Base-by-base conservation (phyloP, 2,329 filamentous ascomycete species). In the Magnaporthiopsis poae region DNA sequence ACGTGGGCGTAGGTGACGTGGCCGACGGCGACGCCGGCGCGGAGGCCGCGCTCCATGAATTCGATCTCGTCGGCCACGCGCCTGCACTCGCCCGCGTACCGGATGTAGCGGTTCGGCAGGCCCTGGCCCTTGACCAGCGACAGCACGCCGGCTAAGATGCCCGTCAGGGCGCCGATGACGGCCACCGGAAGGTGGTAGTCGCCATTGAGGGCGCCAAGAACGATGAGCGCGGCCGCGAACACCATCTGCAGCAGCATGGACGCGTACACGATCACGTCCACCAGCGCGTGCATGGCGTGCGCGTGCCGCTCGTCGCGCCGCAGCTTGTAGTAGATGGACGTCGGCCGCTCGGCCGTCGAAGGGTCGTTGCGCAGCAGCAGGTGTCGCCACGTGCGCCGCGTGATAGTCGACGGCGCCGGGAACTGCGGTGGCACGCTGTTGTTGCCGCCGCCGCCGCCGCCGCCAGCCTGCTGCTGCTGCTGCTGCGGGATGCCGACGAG, bases 121-220 rank as follows among this genome's bases (percentile, higher is more conserved):
- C 82, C 82, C 60, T 81, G 81, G 5, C 81, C 80, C 71, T 82
- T 83, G 62, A 84, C 72, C 9, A 84, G 80, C 0, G 86, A 86
- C 27, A 89, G 74, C 0, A 87, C 75, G 21, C 88, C 87, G 0
- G 87, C 87, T 7, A 88, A 79, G 3, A 87, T 75, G 2, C 86
- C 88, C 71, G 89, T 90, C 13, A 85, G 73, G 0, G 86, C 86
- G 3, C 88, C 87, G 0, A 89, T 76, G 0, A 84, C 74, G 12
- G 84, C 86, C 72, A 89, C 84, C 18, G 72, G 63, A 27, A 80
- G 77, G 25, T 83, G 74, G 69, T 88, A 81, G 21, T 81, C 76
- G 2, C 82, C 78, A 21, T 81, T 77, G 0, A 73, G 71, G 0
- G 81, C 76, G 0, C 82, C 81, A 11, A 84, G 73, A 0, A 79